Evolutionary conservation across 441 rosid species (phyloP), one percentile per base, ranked within the genome.

Genomic region (Erodium moschatum): DNA sequence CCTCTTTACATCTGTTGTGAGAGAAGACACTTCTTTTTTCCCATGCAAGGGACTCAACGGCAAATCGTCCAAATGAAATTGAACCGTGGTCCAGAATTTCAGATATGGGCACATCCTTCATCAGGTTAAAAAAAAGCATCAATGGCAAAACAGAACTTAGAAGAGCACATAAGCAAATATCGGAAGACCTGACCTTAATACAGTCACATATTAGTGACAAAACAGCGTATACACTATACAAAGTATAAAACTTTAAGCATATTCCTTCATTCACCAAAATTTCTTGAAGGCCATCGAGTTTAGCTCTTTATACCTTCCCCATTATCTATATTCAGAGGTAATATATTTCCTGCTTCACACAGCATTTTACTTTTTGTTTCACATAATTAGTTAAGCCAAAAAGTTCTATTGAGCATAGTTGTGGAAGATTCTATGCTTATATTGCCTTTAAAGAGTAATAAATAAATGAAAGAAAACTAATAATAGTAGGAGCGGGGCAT

Each of bases 11-110:
- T 69, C 77, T 76, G 68, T 81, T 70, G 29, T 73, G 79, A 16
- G 78, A 63, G 72, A 79, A 83, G 69, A 66, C 68, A 6, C 82
- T 79, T 76, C 77, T 46, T 67, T 73, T 83, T 58, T 81, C 85
- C 85, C 83, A 83, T 6, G 81, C 76, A 67, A 74, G 75, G 15
- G 78, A 56, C 74, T 82, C 81, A 0, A 56, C 54, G 15, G 77
- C 74, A 38, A 72, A 82, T 66, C 77, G 76, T 67, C 85, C 83
- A 0, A 80, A 76, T 13, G 83, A 78, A 12, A 82, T 63, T 1
- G 85, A 82, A 9, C 75, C 69, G 18, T 65, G 71, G 62, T 71
- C 71, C 69, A 75, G 46, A 42, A 70, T 66, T 68, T 68, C 56
- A 46, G 68, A 56, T 62, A 56, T 24, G 48, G 69, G 70, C 12